These are phyloP conservation scores for Penicillium angulare DNA, from an alignment of 495 filamentous ascomycete species.

Conservation along the genomic window DNA sequence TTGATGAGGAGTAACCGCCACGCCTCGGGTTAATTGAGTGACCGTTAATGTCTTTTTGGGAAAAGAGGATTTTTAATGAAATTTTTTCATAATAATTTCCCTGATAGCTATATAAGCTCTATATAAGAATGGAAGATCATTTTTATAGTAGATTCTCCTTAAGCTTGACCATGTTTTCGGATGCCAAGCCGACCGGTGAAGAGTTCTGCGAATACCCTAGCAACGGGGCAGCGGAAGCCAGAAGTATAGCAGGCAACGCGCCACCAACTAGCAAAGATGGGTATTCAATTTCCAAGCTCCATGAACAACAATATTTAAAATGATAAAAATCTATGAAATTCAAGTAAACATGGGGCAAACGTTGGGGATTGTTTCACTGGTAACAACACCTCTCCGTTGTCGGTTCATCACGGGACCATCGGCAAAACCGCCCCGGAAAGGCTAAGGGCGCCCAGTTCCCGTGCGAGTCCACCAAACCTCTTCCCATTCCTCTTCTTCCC, in stretches of 20 bases:
- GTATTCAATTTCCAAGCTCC: not conserved
- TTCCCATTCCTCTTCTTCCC: constrained; percentile 38
- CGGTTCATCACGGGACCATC: constrained; percentile 53
- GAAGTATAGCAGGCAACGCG: not conserved
- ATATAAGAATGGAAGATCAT: not conserved
- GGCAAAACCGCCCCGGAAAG: constrained; percentile 52
- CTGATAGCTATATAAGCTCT: not conserved
- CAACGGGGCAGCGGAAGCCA: constrained; percentile 16
- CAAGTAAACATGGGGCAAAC: too few relatives aligned
- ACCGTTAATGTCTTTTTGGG: too few relatives aligned
- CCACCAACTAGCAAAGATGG: constrained; percentile 1
- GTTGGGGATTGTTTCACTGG: too few relatives aligned
- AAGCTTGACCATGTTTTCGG: constrained; percentile 32
- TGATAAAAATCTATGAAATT: not conserved
- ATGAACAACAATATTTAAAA: not conserved
- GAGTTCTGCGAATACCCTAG: constrained; percentile 33
- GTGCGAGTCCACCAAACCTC: constrained; percentile 41
- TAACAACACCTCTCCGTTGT: too few relatives aligned
- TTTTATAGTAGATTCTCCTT: not conserved
- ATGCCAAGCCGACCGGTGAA: constrained; percentile 40
- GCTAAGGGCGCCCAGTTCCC: constrained; percentile 43
- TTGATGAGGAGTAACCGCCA: not conserved
- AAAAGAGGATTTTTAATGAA: not conserved
- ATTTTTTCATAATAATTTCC: not conserved
- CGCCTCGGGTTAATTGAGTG: too few relatives aligned